These are phyloP conservation scores for Cryptomeria japonica DNA, from an alignment of 75 land plant species.

Conservation along the genomic window DNA sequence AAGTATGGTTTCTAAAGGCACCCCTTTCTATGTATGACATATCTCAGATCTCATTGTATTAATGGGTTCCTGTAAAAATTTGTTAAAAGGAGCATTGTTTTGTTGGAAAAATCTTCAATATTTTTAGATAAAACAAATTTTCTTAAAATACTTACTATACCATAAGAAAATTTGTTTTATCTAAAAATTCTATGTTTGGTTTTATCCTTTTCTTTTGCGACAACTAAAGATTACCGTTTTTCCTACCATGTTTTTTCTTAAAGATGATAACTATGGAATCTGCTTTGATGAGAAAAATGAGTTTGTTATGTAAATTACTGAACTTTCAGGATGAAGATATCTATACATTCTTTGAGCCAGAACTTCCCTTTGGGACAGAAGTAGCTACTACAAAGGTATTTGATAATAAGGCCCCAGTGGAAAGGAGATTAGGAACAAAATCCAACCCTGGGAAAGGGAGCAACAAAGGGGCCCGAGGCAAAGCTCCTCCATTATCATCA, in stretches of 20 bases:
- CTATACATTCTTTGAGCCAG: constrained; percentile 98
- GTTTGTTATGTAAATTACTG: not conserved
- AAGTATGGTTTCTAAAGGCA: too few relatives aligned
- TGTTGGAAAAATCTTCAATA: too few relatives aligned
- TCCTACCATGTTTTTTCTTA: not conserved
- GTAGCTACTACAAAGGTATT: constrained; percentile 36
- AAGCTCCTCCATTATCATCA: constrained; percentile 4
- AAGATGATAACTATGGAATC: not conserved
- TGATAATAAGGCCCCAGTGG: constrained; percentile 42
- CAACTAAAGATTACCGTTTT: not conserved
- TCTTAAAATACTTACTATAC: not conserved
- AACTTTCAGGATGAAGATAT: constrained; percentile 94
- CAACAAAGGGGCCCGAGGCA: constrained; percentile 19
- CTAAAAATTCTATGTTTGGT: not conserved
- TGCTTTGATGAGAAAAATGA: not conserved
- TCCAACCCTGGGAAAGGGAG: constrained; percentile 25
- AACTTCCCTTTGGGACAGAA: constrained; percentile 63
- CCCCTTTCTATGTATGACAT: too few relatives aligned
- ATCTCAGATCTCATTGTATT: too few relatives aligned
- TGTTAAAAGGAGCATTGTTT: too few relatives aligned
- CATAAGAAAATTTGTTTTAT: not conserved
- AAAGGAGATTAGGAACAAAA: constrained; percentile 39
- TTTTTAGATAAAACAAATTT: too few relatives aligned
- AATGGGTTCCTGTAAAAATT: too few relatives aligned
- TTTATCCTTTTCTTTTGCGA: not conserved